These are phyloP conservation scores for Magnusiomyces tetraspermus DNA, from an alignment of 1,139 yeast genomes.

Conservation along the genomic window DNA sequence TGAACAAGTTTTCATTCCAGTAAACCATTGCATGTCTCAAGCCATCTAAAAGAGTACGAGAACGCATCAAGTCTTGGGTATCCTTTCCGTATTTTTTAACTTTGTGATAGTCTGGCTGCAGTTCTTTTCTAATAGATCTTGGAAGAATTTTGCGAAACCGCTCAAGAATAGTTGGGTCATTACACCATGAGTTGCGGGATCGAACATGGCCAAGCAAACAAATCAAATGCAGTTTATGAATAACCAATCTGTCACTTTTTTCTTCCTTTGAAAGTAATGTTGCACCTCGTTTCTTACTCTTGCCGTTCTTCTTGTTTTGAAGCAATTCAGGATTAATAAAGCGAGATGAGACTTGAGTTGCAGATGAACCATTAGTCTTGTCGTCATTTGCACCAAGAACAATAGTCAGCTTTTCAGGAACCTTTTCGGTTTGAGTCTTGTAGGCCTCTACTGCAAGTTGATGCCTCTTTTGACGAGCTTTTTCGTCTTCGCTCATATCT, in stretches of 20 bases:
- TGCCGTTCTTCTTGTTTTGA: constrained; percentile 6
- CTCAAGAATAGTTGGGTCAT: constrained; percentile 36
- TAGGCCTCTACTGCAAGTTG: constrained; percentile 17
- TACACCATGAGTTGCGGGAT: constrained; percentile 67
- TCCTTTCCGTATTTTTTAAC: constrained; percentile 31
- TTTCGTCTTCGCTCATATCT: constrained; percentile 37
- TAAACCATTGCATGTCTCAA: constrained; percentile 51
- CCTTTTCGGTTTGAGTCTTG: constrained; percentile 10
- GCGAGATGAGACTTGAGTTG: constrained; percentile 8
- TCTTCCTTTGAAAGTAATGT: constrained; percentile 43
- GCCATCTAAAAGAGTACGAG: constrained; percentile 69
- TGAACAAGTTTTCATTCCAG: constrained; percentile 51
- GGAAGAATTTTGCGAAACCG: constrained; percentile 39
- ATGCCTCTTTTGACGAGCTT: constrained; percentile 9
- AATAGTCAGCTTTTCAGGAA: constrained; percentile 12
- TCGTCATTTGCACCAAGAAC: constrained; percentile 1
- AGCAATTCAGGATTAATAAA: constrained; percentile 4
- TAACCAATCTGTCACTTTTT: constrained; percentile 38
- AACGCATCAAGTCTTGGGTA: constrained; percentile 11
- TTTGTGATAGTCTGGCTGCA: constrained; percentile 35
- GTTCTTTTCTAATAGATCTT: constrained; percentile 35
- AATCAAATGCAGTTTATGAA: constrained; percentile 55
- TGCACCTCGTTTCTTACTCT: constrained; percentile 12
- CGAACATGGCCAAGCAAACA: constrained; percentile 57
- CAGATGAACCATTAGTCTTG: background rate